Conservation (phyloP, 2,329 filamentous ascomycete genomes). For the Eutypella sp. region DNA sequence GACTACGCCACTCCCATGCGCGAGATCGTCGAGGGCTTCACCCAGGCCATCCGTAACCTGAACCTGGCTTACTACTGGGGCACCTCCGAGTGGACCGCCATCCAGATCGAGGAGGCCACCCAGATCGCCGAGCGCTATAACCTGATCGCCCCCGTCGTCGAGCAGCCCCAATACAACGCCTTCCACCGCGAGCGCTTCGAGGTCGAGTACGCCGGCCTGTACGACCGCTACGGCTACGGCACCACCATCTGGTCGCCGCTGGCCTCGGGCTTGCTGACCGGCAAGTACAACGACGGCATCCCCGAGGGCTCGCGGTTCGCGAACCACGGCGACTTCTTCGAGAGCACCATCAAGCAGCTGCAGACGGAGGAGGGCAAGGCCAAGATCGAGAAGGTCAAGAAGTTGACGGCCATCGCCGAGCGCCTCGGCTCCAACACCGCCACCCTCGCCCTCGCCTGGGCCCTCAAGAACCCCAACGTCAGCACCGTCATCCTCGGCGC, state of each 20-base stretch:
- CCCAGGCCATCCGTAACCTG: slow-evolving; percentile 44
- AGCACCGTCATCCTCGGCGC: slow-evolving; percentile 50
- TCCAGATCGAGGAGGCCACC: slow-evolving; percentile 55
- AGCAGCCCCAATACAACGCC: slow-evolving; percentile 55
- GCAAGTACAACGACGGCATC: slow-evolving; percentile 61
- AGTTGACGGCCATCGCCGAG: slow-evolving; percentile 49
- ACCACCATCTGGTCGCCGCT: slow-evolving; percentile 46
- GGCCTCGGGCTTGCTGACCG: slow-evolving; percentile 52
- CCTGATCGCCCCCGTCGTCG: slow-evolving; percentile 46
- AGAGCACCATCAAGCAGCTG: slow-evolving; percentile 58
- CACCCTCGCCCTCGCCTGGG: slow-evolving; percentile 49
- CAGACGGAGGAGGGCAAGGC: slow-evolving; percentile 52
- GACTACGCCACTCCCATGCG: slow-evolving; percentile 56
- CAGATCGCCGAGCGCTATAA: slow-evolving; percentile 51
- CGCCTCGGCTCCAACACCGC: slow-evolving; percentile 49
- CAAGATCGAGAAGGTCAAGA: slow-evolving; percentile 40
- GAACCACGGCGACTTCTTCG: slow-evolving; percentile 56
- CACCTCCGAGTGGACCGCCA: slow-evolving; percentile 55
- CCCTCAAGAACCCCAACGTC: slow-evolving; percentile 49
- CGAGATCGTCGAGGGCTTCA: slow-evolving; percentile 54
- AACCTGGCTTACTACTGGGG: slow-evolving; percentile 62
- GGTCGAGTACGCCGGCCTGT: slow-evolving; percentile 55
- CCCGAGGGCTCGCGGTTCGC: slow-evolving; percentile 57
- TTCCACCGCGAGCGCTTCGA: slow-evolving; percentile 59
- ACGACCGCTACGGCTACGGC: slow-evolving; percentile 51